Evolutionary conservation across 768 basidiomycete genomes (phyloP), one percentile per base, ranked within the genome.

Genomic region (Boletus rubroflammeus): DNA sequence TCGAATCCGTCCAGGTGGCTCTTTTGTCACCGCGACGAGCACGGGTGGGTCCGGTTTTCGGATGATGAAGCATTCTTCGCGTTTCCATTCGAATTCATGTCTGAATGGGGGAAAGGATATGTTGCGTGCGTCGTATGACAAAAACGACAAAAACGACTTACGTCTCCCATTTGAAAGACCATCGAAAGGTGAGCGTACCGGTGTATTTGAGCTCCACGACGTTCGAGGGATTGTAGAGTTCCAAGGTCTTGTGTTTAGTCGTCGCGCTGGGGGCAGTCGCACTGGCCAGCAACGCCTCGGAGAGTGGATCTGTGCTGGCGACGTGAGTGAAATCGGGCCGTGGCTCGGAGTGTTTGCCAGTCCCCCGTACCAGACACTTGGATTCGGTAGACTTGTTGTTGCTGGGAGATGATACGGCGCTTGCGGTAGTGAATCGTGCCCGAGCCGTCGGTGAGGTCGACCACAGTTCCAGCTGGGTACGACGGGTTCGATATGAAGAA

Each of bases 11-110:
- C 86, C 85, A 2, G 83, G 75, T 2, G 83, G 80, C 55, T 91
- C 91, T 63, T 86, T 90, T 3, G 88, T 90, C 28, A 91, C 77
- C 0, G 89, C 90, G 13, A 93, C 85, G 10, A 92, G 79, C 2
- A 93, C 90, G 40, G 91, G 87, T 6, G 91, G 91, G 59, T 93
- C 91, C 9, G 90, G 91, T 65, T 92, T 92, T 21, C 90, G 82
- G 40, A 92, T 68, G 69, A 93, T 81, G 69, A 78, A 92, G 70
- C 90, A 92, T 60, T 87, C 86, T 64, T 91, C 89, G 41, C 86
- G 79, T 64, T 83, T 88, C 90, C 91, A 93, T 64, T 92, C 90
- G 57, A 90, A 91, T 40, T 86, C 82, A 56, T 93, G 86, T 35
- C 90, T 93, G 62, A 26, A 35, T 19, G 26, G 23, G 32, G 43